Conservation (phyloP, 805 yeast genomes). For the Hanseniaspora meyeri region DNA sequence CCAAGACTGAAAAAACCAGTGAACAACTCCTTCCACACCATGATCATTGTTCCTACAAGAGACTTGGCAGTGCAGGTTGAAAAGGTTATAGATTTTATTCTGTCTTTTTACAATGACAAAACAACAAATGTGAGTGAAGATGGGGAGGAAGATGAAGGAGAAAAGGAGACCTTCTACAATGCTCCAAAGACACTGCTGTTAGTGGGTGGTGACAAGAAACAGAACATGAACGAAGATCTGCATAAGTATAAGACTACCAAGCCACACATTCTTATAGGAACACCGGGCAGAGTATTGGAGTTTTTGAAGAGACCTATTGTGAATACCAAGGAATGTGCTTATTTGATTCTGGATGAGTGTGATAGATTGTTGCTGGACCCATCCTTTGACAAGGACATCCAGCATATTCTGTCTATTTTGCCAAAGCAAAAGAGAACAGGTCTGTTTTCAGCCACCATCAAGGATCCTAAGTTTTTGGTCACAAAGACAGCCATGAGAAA, state of each 20-base stretch:
- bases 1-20: slow-evolving; percentile 27
- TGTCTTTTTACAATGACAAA: slow-evolving; percentile 41
- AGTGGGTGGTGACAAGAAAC: slow-evolving; percentile 46
- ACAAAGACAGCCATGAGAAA: slow-evolving; percentile 85
- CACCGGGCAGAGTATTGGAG: slow-evolving; percentile 82
- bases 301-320: slow-evolving; percentile 49
- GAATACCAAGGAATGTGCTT: slow-evolving; percentile 51
- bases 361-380: slow-evolving; percentile 65
- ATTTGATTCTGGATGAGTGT: slow-evolving; percentile 82
- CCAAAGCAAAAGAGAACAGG: slow-evolving; percentile 94
- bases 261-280: slow-evolving; percentile 76
- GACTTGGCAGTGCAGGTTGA: slow-evolving; percentile 62
- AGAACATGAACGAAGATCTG: slow-evolving; percentile 58
- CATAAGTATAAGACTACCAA: slow-evolving; percentile 38
- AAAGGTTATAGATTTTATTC: slow-evolving; percentile 46
- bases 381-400: slow-evolving; percentile 59
- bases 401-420: slow-evolving; percentile 49
- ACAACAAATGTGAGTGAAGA: not conserved
- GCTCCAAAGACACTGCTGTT: slow-evolving; percentile 39
- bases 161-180: not conserved
- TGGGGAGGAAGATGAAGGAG: not conserved
- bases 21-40: slow-evolving; percentile 57
- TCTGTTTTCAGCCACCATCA: slow-evolving; percentile 82
- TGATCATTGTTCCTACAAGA: slow-evolving; percentile 58
- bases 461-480: slow-evolving; percentile 64